Conservation (phyloP, 768 basidiomycete genomes). For the Kwoniella mangroviensis region DNA sequence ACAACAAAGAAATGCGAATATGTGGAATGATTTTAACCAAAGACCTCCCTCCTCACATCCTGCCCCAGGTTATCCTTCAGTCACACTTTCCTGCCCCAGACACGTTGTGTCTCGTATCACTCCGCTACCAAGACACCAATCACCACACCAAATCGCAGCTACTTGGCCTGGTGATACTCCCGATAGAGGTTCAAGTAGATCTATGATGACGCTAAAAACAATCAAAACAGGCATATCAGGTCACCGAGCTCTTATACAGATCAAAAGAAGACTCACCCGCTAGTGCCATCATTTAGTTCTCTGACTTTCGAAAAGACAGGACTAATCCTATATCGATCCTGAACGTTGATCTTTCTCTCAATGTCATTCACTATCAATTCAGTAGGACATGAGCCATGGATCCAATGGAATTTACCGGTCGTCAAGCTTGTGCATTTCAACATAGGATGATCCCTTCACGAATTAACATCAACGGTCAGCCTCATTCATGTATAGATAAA, state of each 20-base stretch:
- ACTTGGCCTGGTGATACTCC: slow-evolving; percentile 82
- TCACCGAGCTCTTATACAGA: neutral
- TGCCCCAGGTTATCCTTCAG: no score
- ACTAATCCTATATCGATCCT: slow-evolving; percentile 74
- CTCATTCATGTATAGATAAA: neutral
- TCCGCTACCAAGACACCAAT: slow-evolving; percentile 85
- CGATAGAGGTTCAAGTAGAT: slow-evolving; percentile 67
- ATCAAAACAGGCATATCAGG: neutral
- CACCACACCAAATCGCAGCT: slow-evolving; percentile 71
- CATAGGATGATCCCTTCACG: slow-evolving; percentile 66
- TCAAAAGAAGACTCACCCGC: slow-evolving; percentile 21
- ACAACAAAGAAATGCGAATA: no score
- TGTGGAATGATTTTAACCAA: no score
- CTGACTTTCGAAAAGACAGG: slow-evolving; percentile 61
- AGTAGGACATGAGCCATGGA: slow-evolving; percentile 64
- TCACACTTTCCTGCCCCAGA: neutral
- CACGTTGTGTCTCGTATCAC: slow-evolving; percentile 61
- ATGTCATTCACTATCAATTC: slow-evolving; percentile 61
- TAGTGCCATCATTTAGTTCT: slow-evolving; percentile 58
- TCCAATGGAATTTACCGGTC: slow-evolving; percentile 68
- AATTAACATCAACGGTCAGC: neutral
- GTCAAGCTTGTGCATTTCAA: slow-evolving; percentile 54
- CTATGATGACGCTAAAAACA: slow-evolving; percentile 58
- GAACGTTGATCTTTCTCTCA: slow-evolving; percentile 60
- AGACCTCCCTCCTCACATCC: no score